Conservation (phyloP, 1,284 basidiomycete genomes). For the Psilocybe mexicana region DNA sequence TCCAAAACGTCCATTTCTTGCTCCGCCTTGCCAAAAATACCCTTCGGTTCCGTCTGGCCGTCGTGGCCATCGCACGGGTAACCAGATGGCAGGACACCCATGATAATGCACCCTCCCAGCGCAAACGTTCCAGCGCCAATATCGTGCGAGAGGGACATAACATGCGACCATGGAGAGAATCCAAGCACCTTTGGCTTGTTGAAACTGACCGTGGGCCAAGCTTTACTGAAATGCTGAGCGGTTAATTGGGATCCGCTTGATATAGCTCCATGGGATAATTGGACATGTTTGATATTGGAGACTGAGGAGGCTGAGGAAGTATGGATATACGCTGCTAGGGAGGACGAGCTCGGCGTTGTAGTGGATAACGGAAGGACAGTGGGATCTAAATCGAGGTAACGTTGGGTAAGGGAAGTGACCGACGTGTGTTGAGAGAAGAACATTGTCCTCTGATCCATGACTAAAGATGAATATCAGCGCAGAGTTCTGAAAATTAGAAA, state of each 20-base stretch:
- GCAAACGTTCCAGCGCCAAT: constrained; percentile 22
- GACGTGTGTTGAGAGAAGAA: constrained; percentile 22
- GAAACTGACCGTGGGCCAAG: constrained; percentile 20
- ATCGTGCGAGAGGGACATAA: constrained; percentile 25
- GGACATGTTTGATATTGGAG: constrained; percentile 34
- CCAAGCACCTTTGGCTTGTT: constrained; percentile 27
- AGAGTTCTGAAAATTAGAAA: neutral
- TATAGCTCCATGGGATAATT: constrained; percentile 26
- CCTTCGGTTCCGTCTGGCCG: neutral
- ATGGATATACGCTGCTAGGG: constrained; percentile 30
- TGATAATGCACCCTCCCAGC: constrained; percentile 31
- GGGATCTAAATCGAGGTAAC: constrained; percentile 25
- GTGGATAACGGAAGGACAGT: constrained; percentile 16
- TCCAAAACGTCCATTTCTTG: constrained; percentile 8
- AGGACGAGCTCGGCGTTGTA: constrained; percentile 18
- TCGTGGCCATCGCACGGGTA: constrained; percentile 16
- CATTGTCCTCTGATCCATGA: constrained; percentile 9
- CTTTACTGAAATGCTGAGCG: constrained; percentile 18
- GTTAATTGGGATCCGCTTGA: constrained; percentile 16
- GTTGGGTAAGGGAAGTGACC: constrained; percentile 24
- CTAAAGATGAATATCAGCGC: constrained; percentile 10
- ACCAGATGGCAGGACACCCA: constrained; percentile 26
- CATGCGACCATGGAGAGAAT: constrained; percentile 31
- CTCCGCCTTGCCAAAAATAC: constrained; percentile 2
- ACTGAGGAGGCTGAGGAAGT: constrained; percentile 37